Base-by-base conservation (phyloP, 768 basidiomycete genomes). In the Pholiota microspora region DNA sequence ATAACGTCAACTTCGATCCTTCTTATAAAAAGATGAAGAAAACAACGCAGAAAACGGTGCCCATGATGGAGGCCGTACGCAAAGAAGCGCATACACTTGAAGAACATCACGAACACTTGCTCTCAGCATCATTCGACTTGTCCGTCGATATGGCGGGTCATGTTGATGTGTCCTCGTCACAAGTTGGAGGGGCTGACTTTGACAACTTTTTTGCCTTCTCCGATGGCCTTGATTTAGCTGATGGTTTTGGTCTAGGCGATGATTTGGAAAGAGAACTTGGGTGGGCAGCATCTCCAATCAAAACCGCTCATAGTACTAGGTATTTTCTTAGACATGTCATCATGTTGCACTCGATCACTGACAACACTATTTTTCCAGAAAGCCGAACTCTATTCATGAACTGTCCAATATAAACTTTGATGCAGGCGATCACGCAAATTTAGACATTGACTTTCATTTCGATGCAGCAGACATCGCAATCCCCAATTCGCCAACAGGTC, bases 251-350 rank as follows among this genome's bases (percentile, higher is more conserved):
- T 24, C 68, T 92, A 15, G 88, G 84, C 3, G 88, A 89, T 44
- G 90, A 92, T 60, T 71, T 92, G 24, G 88, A 86, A 7, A 77
- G 76, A 57, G 89, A 92, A 61, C 74, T 92, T 2, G 90, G 89
- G 27, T 91, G 89, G 88, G 82, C 77, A 16, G 64, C 54, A 18
- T 73, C 71, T 42, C 69, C 70, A 7, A 62, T 53, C 5, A 71
- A 70, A 38, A 63, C 62, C 44, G 47, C 49, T 2, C 55, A 57
- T 38, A 64, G 56, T 15, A 47, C 52, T 21, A 59, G 60, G 63
- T 59, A 44, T 36, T 13, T 10, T 31, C 2, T 44, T n/a, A 21
- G 12, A n/a, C 9, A 27, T 13, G 8, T 18, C n/a, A n/a, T n/a
- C n/a, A n/a, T 13, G 4, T 48, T 31, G 15, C 28, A 21, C 7